Percentiles rank a stretch among this genome's conserved stretches.
These are phyloP conservation scores for Pulveroboletus sp. DNA, from an alignment of 768 basidiomycete species.

Conservation along the genomic window DNA sequence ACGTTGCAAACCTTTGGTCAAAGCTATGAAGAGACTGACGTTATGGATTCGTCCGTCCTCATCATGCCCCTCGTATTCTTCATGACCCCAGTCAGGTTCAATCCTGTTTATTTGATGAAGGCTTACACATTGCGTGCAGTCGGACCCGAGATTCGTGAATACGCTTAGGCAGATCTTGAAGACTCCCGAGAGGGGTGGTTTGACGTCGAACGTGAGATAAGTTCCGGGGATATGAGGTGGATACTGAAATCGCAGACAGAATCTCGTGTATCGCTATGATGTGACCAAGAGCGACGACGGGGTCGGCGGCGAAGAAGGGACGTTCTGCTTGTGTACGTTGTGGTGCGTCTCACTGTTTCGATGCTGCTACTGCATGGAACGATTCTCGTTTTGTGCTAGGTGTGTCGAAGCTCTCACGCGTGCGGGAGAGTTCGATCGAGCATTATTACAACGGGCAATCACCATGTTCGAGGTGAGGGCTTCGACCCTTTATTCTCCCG, in stretches of 20 bases:
- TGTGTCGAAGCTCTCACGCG: slow-evolving; percentile 86
- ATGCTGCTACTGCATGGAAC: too few species aligned
- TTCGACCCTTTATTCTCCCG: background rate
- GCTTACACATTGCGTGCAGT: slow-evolving; percentile 37
- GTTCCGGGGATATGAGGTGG: background rate
- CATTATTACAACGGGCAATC: slow-evolving; percentile 63
- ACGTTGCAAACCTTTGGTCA: slow-evolving; percentile 72
- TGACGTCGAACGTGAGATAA: slow-evolving; percentile 71
- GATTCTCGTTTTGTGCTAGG: slow-evolving; percentile 51
- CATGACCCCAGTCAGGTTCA: slow-evolving; percentile 59
- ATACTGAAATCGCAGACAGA: slow-evolving; percentile 39
- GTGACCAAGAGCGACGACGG: slow-evolving; percentile 83
- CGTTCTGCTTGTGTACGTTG: slow-evolving; percentile 84
- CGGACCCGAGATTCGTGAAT: slow-evolving; percentile 83
- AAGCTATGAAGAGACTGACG: slow-evolving; percentile 80
- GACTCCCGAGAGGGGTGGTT: slow-evolving; percentile 84
- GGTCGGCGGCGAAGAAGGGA: slow-evolving; percentile 94
- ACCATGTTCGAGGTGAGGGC: slow-evolving; percentile 82
- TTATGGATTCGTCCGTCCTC: slow-evolving; percentile 82
- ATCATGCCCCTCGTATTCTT: slow-evolving; percentile 96
- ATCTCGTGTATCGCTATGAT: slow-evolving; percentile 88
- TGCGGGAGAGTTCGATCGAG: slow-evolving; percentile 72
- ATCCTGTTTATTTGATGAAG: background rate
- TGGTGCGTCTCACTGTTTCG: slow-evolving; percentile 47
- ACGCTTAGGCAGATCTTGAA: slow-evolving; percentile 82